Conservation (phyloP, 441 rosid species). For the Viola pubescens region DNA sequence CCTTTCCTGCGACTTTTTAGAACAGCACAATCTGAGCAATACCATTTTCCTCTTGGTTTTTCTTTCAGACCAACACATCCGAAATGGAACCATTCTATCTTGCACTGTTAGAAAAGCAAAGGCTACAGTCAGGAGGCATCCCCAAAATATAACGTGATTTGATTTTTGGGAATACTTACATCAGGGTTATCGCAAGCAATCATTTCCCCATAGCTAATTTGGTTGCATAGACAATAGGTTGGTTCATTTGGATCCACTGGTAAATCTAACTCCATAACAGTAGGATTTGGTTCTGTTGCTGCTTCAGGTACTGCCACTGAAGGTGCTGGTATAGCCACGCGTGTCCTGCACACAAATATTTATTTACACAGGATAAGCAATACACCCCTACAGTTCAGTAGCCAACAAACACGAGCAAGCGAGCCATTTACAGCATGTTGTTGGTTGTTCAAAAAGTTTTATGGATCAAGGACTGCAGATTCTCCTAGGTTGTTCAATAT, state of each 20-base stretch:
- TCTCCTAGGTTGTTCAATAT: too few relatives aligned
- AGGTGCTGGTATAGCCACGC: slow-evolving; percentile 46
- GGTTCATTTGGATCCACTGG: slow-evolving; percentile 99
- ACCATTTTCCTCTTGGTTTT: slow-evolving; percentile 94
- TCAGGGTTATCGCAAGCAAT: slow-evolving; percentile 87
- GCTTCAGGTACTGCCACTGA: slow-evolving; percentile 29
- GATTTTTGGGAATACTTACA: slow-evolving; percentile 26
- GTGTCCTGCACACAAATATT: slow-evolving; percentile 46
- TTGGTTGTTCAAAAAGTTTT: too few relatives aligned
- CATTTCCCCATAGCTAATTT: slow-evolving; percentile 98
- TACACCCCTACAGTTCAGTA: too few relatives aligned
- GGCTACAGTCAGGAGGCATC: slow-evolving; percentile 11
- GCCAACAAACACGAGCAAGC: too few relatives aligned
- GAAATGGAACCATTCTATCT: slow-evolving; percentile 97
- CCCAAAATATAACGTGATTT: too few relatives aligned
- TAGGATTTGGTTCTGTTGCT: slow-evolving; percentile 46
- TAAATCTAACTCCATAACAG: slow-evolving; percentile 76
- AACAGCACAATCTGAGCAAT: slow-evolving; percentile 69
- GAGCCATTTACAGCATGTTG: too few relatives aligned
- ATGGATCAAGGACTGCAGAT: too few relatives aligned
- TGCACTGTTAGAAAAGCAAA: slow-evolving; percentile 49
- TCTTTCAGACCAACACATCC: slow-evolving; percentile 89
- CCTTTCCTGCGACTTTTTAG: slow-evolving; percentile 65
- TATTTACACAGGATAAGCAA: background rate
- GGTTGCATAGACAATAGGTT: slow-evolving; percentile 92